Percentiles rank a stretch among this genome's conserved stretches.
These are phyloP conservation scores for Neurospora tetrasperma DNA, from an alignment of 495 filamentous ascomycete species.

Conservation along the genomic window DNA sequence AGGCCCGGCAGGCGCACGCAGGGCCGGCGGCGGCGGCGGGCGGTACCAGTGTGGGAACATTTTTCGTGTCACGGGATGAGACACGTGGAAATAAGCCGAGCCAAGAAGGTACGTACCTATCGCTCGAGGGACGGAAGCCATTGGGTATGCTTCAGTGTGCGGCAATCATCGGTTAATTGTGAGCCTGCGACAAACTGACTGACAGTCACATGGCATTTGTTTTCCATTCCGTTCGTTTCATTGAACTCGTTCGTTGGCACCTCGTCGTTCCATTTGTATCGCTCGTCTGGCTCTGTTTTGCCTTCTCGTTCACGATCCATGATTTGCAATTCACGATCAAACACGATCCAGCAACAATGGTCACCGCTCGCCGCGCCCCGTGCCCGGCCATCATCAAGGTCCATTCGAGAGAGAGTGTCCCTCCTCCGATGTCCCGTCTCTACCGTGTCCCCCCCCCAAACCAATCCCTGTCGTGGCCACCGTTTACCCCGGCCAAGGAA, in stretches of 20 bases:
- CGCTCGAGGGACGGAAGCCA: not conserved
- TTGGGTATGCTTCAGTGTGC: not conserved
- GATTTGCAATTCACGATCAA: not conserved
- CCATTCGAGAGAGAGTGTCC: not conserved
- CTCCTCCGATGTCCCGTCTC: not conserved
- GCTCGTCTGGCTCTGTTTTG: not conserved
- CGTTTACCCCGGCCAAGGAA: not conserved
- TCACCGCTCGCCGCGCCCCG: not conserved
- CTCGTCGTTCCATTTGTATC: slow-evolving; percentile 5
- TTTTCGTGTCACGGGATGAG: slow-evolving; percentile 13
- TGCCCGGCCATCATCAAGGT: not conserved
- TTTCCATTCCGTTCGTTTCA: not conserved
- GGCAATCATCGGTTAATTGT: not conserved
- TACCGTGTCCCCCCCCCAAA: not conserved
- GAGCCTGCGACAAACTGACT: not conserved
- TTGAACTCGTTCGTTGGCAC: not conserved
- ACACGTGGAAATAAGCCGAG: slow-evolving; percentile 11
- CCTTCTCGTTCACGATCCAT: not conserved
- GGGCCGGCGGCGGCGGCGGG: not conserved
- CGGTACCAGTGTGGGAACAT: slow-evolving; percentile 1
- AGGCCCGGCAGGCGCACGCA: not conserved
- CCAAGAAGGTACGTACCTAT: not conserved
- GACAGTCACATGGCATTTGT: slow-evolving; percentile 12
- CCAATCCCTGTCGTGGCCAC: not conserved
- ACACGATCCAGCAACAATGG: not conserved